Conservation (phyloP, 2,329 filamentous ascomycete species). For the Cladosporium austrohemisphaericum region DNA sequence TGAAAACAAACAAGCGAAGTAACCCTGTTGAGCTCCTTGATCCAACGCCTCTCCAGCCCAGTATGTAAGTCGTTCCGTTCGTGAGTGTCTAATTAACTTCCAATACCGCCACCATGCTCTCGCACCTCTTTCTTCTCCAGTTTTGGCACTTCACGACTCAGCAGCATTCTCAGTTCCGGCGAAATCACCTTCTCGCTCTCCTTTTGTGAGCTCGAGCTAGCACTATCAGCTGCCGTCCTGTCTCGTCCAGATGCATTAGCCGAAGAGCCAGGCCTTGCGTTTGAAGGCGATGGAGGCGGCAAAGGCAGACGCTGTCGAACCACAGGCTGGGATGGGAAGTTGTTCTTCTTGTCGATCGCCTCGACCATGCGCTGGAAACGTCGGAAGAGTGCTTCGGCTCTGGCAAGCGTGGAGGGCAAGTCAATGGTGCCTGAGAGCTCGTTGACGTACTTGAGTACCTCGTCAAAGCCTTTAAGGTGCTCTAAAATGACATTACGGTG, state of each 20-base stretch:
- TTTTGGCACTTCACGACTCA: slow-evolving; percentile 58
- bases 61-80: no score
- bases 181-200: slow-evolving; percentile 53
- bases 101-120: slow-evolving; percentile 43
- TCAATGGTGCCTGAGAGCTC: slow-evolving; percentile 93
- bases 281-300: slow-evolving; percentile 22
- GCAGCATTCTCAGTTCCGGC: slow-evolving; percentile 57
- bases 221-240: slow-evolving; percentile 32
- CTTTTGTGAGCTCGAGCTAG: slow-evolving; percentile 30
- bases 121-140: slow-evolving; percentile 46
- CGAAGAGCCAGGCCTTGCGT: slow-evolving; percentile 18
- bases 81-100: no score
- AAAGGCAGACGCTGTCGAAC: slow-evolving; percentile 48
- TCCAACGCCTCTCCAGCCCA: no score
- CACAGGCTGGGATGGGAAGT: slow-evolving; percentile 62
- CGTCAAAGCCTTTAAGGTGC: slow-evolving; percentile 90
- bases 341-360: slow-evolving; percentile 84
- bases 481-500: slow-evolving; percentile 95
- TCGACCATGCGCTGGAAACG: slow-evolving; percentile 86
- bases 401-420: slow-evolving; percentile 76
- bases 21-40: no score
- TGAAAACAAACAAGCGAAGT: no score
- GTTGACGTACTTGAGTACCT: slow-evolving; percentile 97
- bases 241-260: slow-evolving; percentile 37
- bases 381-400: slow-evolving; percentile 83